phyloP scores from a whole-genome alignment of 116 monocot genomes.

The Trichopus zeylanicus region DNA sequence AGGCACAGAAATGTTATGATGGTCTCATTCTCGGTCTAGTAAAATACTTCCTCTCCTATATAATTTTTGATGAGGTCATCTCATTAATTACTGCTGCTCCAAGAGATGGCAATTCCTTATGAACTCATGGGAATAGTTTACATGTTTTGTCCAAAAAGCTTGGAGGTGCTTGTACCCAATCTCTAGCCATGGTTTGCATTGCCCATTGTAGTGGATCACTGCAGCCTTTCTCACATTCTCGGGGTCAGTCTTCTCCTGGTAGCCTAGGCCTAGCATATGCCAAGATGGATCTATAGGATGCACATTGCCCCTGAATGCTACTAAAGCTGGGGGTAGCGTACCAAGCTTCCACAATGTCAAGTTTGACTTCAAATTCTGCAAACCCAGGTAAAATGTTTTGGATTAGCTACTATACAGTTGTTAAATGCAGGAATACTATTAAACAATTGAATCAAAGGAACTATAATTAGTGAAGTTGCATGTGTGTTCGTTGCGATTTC shows the following conservation, averaged over 20 bases:
- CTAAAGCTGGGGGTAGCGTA: constrained; percentile 77
- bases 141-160: constrained; percentile 83
- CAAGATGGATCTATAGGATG: constrained; percentile 78
- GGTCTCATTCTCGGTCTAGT: neutral
- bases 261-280: constrained; percentile 94
- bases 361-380: constrained; percentile 85
- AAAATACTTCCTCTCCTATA: neutral
- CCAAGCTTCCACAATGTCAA: constrained; percentile 85
- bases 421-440: too few relatives aligned
- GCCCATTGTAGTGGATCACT: constrained; percentile 89
- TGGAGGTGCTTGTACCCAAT: constrained; percentile 82
- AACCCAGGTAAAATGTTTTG: neutral
- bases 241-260: constrained; percentile 76
- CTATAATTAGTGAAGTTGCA: neutral
- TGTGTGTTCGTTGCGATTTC: too few relatives aligned
- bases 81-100: constrained; percentile 36
- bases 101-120: constrained; percentile 74
- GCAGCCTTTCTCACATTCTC: constrained; percentile 62
- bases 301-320: constrained; percentile 80
- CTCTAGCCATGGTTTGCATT: constrained; percentile 90
- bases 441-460: too few relatives aligned
- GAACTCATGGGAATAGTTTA: constrained; percentile 91
- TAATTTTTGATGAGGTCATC: neutral
- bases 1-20: neutral
- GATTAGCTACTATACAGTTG: neutral